Evolutionary conservation across 2,329 filamentous ascomycete species (phyloP), one percentile per base, ranked within the genome.

Genomic region (Corynespora cassiicola): DNA sequence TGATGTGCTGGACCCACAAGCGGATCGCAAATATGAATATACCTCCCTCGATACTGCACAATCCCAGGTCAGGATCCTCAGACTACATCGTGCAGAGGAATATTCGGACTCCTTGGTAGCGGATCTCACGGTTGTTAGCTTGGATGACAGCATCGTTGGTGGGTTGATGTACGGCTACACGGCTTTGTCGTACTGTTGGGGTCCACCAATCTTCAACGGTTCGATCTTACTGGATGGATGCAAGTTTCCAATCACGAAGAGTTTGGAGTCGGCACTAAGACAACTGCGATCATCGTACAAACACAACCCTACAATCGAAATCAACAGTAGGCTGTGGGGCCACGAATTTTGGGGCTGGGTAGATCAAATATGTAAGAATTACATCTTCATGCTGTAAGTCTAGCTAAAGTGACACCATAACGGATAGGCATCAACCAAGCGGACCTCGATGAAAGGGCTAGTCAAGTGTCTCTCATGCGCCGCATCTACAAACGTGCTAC

Each of bases 391-490:
- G n/a, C n/a, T n/a, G n/a, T n/a, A n/a, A n/a, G n/a, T n/a, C n/a
- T n/a, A 20, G 12, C 18, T 32, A n/a, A 32, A 11, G 19, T 32
- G 18, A 19, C 11, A n/a, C n/a, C 10, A 19, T n/a, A 19, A 10
- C 14, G 16, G 7, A 12, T 17, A 32, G 30, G 38, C 17, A 47
- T 47, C 26, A 44, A 47, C 27, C 44, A 47, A 21, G 19, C n/a
- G 7, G 30, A 45, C 18, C 15, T 36, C 3, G n/a, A 34, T 6
- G 41, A 48, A 16, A 39, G 47, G n/a, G 23, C 24, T 15, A 18
- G 29, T 8, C 44, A 48, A 22, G 47, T 51, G 9, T 23, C 19
- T 9, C 26, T 41, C 9, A 51, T 48, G 47, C 16, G 30, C 9
- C 6, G 24, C 6, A 51, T 51, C n/a, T 51, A 51, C 18, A 27